A percentile compares a stretch with the other conserved stretches of the same genome.
These are phyloP conservation scores for Chlamydomonas asymmetrica DNA, from an alignment of 139 green algal genomes.

Conservation along the genomic window DNA sequence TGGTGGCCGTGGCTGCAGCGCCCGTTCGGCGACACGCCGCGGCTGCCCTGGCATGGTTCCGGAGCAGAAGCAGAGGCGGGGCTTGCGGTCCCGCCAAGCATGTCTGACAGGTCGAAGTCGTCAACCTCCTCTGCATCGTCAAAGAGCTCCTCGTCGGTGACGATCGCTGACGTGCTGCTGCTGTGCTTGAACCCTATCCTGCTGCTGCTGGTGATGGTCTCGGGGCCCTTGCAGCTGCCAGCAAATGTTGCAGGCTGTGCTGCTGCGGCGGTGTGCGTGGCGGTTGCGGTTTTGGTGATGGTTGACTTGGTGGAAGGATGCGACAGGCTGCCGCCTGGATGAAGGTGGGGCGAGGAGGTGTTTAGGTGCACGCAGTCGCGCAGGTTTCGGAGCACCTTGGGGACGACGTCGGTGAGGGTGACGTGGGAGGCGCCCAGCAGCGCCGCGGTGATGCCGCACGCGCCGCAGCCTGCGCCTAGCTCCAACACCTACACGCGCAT, in stretches of 20 bases:
- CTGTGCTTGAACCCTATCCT: too few species aligned
- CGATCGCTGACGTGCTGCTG: background rate
- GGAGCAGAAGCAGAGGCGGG: too few species aligned
- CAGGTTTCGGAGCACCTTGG: conserved; percentile 66
- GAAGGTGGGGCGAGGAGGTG: background rate
- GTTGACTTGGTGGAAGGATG: too few species aligned
- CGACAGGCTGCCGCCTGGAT: too few species aligned
- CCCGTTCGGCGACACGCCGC: too few species aligned
- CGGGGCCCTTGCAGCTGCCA: too few species aligned
- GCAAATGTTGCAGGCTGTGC: background rate
- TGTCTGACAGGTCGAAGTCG: conserved; percentile 21
- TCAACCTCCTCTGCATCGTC: conserved; percentile 53
- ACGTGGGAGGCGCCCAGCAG: conserved; percentile 65
- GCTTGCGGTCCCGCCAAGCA: conserved; percentile 1
- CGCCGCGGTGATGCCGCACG: conserved; percentile 76
- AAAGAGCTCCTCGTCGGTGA: conserved; percentile 44
- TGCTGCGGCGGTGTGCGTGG: background rate
- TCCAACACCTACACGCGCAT: too few species aligned
- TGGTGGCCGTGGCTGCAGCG: background rate
- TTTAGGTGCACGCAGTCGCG: conserved; percentile 65
- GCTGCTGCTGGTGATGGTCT: too few species aligned
- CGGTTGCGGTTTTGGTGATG: too few species aligned
- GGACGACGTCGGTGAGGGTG: conserved; percentile 73
- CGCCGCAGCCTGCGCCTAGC: conserved; percentile 75
- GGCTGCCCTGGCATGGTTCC: too few species aligned